phyloP scores from a whole-genome alignment of 305 asterid species.

The Nicotiana rustica region DNA sequence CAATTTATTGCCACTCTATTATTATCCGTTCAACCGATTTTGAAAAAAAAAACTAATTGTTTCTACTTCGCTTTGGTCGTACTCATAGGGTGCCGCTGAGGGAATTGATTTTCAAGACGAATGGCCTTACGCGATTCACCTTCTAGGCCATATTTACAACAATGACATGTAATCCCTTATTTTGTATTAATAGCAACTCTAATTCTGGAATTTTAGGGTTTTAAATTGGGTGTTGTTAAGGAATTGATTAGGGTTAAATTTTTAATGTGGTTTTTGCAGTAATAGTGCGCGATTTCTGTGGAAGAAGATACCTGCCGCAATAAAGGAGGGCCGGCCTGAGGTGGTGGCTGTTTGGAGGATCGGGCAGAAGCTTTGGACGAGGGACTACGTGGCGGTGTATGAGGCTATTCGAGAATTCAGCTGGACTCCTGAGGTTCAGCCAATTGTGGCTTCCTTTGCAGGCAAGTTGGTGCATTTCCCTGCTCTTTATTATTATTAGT shows the following conservation, averaged over 20 bases:
- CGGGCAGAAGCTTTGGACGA: constrained; percentile 87
- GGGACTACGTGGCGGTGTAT: constrained; percentile 77
- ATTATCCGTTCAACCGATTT: neutral
- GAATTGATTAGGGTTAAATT: neutral
- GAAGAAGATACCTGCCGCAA: constrained; percentile 71
- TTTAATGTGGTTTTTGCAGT: constrained; percentile 46
- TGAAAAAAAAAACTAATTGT: constrained; percentile 45
- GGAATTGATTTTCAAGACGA: constrained; percentile 75
- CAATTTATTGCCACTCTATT: neutral
- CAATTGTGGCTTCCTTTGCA: constrained; percentile 68
- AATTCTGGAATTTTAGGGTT: constrained; percentile 22
- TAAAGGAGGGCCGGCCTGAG: constrained; percentile 84
- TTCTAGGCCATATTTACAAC: constrained; percentile 74
- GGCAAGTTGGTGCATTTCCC: constrained; percentile 52
- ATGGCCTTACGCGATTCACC: constrained; percentile 93
- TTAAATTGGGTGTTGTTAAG: neutral
- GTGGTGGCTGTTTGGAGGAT: constrained; percentile 81
- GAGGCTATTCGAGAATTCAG: constrained; percentile 72
- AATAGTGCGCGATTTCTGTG: constrained; percentile 92
- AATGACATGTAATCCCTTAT: constrained; percentile 65
- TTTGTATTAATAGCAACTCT: neutral
- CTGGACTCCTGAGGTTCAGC: constrained; percentile 74
- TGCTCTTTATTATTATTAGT: too few species aligned
- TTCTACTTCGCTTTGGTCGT: constrained; percentile 24
- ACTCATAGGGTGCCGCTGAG: constrained; percentile 67